Percentiles rank a stretch among this genome's conserved stretches.
Evolutionary conservation across 2,329 filamentous ascomycete genomes (phyloP).

Genomic region (Cordyceps javanica): DNA sequence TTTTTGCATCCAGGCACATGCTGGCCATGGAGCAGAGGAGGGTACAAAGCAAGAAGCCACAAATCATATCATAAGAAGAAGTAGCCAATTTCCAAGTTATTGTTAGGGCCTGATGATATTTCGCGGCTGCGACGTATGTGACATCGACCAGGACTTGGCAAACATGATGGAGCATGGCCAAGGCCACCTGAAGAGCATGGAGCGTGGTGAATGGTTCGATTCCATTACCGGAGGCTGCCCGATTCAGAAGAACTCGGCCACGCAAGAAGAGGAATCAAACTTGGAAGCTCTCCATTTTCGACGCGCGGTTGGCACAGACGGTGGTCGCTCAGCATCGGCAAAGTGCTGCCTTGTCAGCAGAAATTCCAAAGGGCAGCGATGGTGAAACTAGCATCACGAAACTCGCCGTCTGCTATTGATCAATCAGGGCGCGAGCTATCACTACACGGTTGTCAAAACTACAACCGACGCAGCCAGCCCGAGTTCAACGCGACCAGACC

Average conservation of each 20-base stretch:
- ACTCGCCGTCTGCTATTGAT: background rate
- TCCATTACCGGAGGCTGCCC: background rate
- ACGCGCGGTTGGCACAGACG: no score
- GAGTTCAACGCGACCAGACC: background rate
- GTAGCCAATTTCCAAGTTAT: background rate
- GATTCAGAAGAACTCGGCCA: background rate
- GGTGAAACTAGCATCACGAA: background rate
- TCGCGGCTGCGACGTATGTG: constrained; percentile 8
- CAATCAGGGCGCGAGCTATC: background rate
- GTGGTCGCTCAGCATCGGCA: background rate
- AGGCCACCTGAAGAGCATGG: background rate
- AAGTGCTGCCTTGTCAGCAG: background rate
- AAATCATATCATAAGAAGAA: background rate
- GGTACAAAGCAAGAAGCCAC: background rate
- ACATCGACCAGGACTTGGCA: background rate
- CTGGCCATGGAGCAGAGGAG: background rate
- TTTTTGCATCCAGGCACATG: background rate
- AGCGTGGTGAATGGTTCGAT: background rate
- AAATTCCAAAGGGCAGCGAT: background rate
- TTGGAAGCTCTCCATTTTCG: background rate
- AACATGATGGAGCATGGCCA: background rate
- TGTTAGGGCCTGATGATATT: background rate
- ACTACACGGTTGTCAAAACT: background rate
- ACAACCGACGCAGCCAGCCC: background rate
- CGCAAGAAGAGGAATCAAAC: background rate